These are phyloP conservation scores for Diospyros kaki DNA, from an alignment of 148 eudicot species.

Conservation along the genomic window DNA sequence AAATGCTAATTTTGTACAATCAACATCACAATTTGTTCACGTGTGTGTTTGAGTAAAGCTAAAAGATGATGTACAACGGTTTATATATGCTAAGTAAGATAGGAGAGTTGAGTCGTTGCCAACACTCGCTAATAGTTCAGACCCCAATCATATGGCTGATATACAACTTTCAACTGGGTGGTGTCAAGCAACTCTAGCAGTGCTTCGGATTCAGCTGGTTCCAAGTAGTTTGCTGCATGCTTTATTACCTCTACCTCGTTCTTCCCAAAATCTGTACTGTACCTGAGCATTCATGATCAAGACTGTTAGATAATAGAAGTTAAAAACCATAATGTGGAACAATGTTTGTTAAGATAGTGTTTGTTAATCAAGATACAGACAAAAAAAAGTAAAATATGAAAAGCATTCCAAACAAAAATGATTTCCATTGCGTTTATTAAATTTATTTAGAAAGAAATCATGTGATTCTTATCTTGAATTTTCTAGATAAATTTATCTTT, in stretches of 20 bases:
- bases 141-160: slow-evolving; percentile 47
- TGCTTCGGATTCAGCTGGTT: slow-evolving; percentile 25
- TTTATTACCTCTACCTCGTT: slow-evolving; percentile 47
- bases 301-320: not conserved
- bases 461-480: too few species aligned
- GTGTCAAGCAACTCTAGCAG: slow-evolving; percentile 40
- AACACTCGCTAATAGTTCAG: slow-evolving; percentile 24
- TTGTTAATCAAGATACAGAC: too few species aligned
- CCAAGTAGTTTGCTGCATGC: slow-evolving; percentile 49
- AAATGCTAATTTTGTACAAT: too few species aligned
- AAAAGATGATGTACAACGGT: slow-evolving; percentile 10
- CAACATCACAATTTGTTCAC: not conserved
- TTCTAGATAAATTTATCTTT: too few species aligned
- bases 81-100: not conserved
- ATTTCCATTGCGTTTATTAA: too few species aligned
- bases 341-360: too few species aligned
- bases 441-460: too few species aligned
- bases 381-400: too few species aligned
- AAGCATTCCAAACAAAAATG: too few species aligned
- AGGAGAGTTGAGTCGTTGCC: not conserved
- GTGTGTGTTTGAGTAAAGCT: not conserved
- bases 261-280: slow-evolving; percentile 45
- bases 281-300: slow-evolving; percentile 27
- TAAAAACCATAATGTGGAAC: not conserved
- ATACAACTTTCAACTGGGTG: slow-evolving; percentile 42